Evolutionary conservation across 768 basidiomycete genomes (phyloP).

Genomic region (Lactarius sp.): DNA sequence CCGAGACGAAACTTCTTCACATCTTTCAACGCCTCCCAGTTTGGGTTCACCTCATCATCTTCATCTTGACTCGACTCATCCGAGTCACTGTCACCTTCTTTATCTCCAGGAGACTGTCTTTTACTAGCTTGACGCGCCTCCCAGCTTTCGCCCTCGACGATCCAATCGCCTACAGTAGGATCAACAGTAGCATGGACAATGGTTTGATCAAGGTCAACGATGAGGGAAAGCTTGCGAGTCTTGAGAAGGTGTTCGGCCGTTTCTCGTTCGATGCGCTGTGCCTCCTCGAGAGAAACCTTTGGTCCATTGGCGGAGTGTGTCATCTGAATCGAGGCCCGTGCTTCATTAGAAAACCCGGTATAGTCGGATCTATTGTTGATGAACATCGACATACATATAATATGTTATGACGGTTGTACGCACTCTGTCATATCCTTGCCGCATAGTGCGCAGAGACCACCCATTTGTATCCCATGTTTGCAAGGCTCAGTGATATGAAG

Average conservation of each 20-base stretch:
- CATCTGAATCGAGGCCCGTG: conserved; percentile 88
- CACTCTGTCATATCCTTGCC: conserved; percentile 94
- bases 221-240: conserved; percentile 79
- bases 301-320: conserved; percentile 90
- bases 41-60: conserved; percentile 70
- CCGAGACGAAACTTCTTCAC: conserved; percentile 85
- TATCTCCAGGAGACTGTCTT: conserved; percentile 32
- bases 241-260: conserved; percentile 74
- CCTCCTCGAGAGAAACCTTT: conserved; percentile 89
- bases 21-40: conserved; percentile 87
- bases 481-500: conserved; percentile 84
- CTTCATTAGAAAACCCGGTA: conserved; percentile 80
- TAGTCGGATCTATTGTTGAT: conserved; percentile 63
- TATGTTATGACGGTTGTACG: conserved; percentile 30
- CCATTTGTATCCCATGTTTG: conserved; percentile 90
- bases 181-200: conserved; percentile 99
- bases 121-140: conserved; percentile 49
- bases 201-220: conserved; percentile 98
- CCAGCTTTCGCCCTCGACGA: conserved; percentile 78
- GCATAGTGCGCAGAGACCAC: conserved; percentile 89
- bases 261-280: conserved; percentile 80
- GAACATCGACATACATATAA: conserved; percentile 20
- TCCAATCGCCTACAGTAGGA: conserved; percentile 98
- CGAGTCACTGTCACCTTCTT: conserved; percentile 36
- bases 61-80: conserved; percentile 33